A percentile compares a stretch with the other conserved stretches of the same genome.
Evolutionary conservation across 352 stramenopile genomes (phyloP).

Genomic region (Pythium volutum): DNA sequence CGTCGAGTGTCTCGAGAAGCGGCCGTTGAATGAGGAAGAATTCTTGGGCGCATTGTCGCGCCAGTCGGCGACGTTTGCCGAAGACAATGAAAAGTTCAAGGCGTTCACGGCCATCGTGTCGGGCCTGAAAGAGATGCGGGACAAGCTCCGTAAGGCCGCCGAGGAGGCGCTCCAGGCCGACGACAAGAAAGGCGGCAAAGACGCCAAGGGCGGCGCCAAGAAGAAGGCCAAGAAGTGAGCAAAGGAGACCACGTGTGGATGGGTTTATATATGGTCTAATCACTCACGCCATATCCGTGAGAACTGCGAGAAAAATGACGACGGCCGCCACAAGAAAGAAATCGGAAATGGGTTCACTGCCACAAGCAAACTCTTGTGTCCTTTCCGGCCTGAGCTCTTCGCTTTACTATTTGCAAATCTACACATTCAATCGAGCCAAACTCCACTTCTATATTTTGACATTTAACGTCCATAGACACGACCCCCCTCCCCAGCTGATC

Average conservation of each 20-base stretch:
- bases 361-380: too few species aligned
- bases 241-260: neutral
- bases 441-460: too few species aligned
- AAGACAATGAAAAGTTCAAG: conserved; percentile 78
- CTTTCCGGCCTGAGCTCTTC: too few species aligned
- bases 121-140: conserved; percentile 67
- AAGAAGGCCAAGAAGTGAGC: conserved; percentile 75
- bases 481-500: too few species aligned
- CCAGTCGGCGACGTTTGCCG: conserved; percentile 57
- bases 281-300: too few species aligned
- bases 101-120: conserved; percentile 71
- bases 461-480: too few species aligned
- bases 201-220: conserved; percentile 28
- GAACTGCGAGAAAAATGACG: too few species aligned
- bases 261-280: too few species aligned
- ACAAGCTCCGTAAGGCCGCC: conserved; percentile 61
- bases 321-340: too few species aligned
- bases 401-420: too few species aligned
- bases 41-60: conserved; percentile 79
- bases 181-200: conserved; percentile 63
- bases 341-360: too few species aligned
- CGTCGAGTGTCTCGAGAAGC: conserved; percentile 75
- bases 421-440: too few species aligned
- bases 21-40: conserved; percentile 77
- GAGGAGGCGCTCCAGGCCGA: conserved; percentile 56